Conservation (phyloP, 177 flowering plant genomes). For the Tripterygium wilfordii region DNA sequence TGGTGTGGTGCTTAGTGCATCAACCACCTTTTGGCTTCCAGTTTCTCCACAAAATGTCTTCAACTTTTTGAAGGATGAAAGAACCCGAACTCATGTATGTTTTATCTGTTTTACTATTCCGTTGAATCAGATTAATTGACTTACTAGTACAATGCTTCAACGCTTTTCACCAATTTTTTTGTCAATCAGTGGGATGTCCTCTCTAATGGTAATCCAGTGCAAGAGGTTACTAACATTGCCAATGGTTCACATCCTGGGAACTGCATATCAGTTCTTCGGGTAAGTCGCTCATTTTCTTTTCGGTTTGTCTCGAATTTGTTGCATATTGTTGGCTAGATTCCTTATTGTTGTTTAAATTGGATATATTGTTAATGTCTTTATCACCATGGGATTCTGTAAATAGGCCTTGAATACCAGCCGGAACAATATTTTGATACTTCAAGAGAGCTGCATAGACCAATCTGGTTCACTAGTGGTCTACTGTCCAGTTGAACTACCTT, state of each 20-base stretch:
- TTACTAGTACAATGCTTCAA: not conserved
- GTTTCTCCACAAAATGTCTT: constrained; percentile 57
- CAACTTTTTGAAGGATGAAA: constrained; percentile 71
- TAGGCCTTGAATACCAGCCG: constrained; percentile 67
- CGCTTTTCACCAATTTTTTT: not conserved
- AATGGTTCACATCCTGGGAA: constrained; percentile 82
- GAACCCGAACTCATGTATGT: constrained; percentile 73
- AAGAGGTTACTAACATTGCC: constrained; percentile 77
- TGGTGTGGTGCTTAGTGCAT: constrained; percentile 70
- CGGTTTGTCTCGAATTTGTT: not conserved
- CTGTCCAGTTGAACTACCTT: constrained; percentile 63
- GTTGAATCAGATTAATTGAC: not conserved
- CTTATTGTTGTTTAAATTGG: no score
- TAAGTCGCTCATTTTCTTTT: constrained; percentile 21
- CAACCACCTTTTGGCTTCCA: constrained; percentile 82
- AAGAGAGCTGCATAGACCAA: constrained; percentile 79
- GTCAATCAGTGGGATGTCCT: constrained; percentile 85
- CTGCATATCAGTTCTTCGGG: constrained; percentile 74
- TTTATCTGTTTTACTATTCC: not conserved
- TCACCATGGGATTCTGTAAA: no score
- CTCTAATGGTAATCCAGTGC: constrained; percentile 63
- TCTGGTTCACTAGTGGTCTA: constrained; percentile 73
- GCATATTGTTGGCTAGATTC: not conserved
- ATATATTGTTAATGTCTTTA: no score
- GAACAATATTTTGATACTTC: constrained; percentile 82